These are phyloP conservation scores for Sporothrix pseudoabietina DNA, from an alignment of 2,329 filamentous ascomycete genomes.

Conservation along the genomic window DNA sequence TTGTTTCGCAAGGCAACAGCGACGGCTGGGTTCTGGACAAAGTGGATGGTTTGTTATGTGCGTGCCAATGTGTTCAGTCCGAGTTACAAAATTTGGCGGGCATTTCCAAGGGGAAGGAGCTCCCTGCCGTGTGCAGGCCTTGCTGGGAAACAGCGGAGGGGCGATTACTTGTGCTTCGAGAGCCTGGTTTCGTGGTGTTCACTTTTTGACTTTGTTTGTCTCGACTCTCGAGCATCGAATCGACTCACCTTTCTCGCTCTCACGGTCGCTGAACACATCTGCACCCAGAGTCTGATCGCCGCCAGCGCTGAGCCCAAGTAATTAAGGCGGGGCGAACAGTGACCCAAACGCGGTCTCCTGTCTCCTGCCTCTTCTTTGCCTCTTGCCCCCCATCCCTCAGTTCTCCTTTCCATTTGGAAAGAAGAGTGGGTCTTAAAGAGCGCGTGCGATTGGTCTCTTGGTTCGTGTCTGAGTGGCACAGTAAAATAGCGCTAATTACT, in stretches of 20 bases:
- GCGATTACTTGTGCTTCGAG: slow-evolving; percentile 32
- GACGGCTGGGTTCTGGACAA: not conserved
- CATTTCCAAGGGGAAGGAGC: not conserved
- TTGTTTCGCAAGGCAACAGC: slow-evolving; percentile 27
- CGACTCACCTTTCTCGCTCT: not conserved
- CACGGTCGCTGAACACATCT: not conserved
- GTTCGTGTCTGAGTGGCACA: slow-evolving; percentile 19
- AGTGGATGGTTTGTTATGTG: not conserved
- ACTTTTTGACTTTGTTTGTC: not conserved
- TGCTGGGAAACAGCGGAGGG: not conserved
- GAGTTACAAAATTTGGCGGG: not conserved
- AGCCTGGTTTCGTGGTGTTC: not conserved
- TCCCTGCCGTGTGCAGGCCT: slow-evolving; percentile 12
- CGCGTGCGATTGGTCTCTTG: slow-evolving; percentile 28
- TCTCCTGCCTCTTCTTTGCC: slow-evolving; percentile 23
- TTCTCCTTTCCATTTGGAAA: slow-evolving; percentile 2
- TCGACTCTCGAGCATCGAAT: not conserved
- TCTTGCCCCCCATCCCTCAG: slow-evolving; percentile 2
- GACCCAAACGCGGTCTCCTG: slow-evolving; percentile 20
- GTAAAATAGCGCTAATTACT: slow-evolving; percentile 26
- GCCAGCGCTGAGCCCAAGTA: slow-evolving; percentile 36
- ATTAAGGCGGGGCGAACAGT: slow-evolving; percentile 24
- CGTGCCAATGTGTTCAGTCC: not conserved
- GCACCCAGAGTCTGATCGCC: slow-evolving; percentile 41
- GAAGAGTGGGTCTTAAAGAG: slow-evolving; percentile 14